Evolutionary conservation across 768 basidiomycete genomes (phyloP).

Genomic region (Pisolithus albus): DNA sequence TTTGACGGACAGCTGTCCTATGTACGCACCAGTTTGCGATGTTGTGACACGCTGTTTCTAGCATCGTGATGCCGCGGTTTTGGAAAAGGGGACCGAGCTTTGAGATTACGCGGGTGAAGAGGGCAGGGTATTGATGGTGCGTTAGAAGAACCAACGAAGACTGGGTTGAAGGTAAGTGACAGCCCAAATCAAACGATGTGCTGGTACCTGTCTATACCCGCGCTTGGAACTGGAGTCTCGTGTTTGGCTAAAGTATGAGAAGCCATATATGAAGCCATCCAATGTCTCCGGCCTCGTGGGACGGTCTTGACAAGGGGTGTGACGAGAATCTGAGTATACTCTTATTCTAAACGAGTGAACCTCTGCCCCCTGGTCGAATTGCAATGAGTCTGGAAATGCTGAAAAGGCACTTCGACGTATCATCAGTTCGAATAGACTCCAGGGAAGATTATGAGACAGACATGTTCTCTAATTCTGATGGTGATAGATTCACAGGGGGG

Average conservation of each 20-base stretch:
- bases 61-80: slow-evolving; percentile 67
- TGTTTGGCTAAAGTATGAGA: slow-evolving; percentile 67
- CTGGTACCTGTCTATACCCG: slow-evolving; percentile 71
- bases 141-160: slow-evolving; percentile 68
- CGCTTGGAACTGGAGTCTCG: slow-evolving; percentile 61
- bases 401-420: slow-evolving; percentile 66
- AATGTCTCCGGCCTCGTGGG: slow-evolving; percentile 30
- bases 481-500: slow-evolving; percentile 57
- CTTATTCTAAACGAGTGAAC: slow-evolving; percentile 85
- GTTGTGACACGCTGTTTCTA: slow-evolving; percentile 82
- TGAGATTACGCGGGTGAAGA: slow-evolving; percentile 64
- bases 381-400: slow-evolving; percentile 83
- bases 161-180: slow-evolving; percentile 5
- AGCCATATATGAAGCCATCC: slow-evolving; percentile 75
- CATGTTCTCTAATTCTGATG: slow-evolving; percentile 78
- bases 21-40: slow-evolving; percentile 71
- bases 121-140: slow-evolving; percentile 71
- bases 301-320: slow-evolving; percentile 12
- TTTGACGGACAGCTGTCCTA: neutral
- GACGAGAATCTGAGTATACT: slow-evolving; percentile 29
- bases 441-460: slow-evolving; percentile 22
- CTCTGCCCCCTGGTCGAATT: slow-evolving; percentile 79
- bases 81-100: slow-evolving; percentile 73
- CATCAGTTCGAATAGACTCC: slow-evolving; percentile 4
- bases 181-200: neutral